Percentiles rank a stretch among this genome's conserved stretches.
Evolutionary conservation across 2,329 filamentous ascomycete genomes (phyloP).

Genomic region (Thielaviopsis cerberus): DNA sequence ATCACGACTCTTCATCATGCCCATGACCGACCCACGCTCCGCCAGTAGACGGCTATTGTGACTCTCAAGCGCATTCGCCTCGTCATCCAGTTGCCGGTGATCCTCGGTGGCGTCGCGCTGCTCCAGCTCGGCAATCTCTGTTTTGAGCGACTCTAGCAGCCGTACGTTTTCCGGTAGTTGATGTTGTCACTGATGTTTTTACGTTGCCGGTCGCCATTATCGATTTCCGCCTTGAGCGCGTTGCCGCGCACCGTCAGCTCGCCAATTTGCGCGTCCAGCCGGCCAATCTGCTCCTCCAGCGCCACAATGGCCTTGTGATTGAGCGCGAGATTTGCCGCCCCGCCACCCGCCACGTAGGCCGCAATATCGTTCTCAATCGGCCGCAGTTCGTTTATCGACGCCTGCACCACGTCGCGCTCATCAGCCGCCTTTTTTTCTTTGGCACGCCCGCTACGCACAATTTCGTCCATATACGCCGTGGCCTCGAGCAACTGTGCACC

Average conservation of each 20-base stretch:
- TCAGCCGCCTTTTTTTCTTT: slow-evolving; percentile 56
- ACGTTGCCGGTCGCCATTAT: slow-evolving; percentile 65
- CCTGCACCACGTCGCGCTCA: slow-evolving; percentile 51
- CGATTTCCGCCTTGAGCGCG: slow-evolving; percentile 56
- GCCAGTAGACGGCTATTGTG: slow-evolving; percentile 52
- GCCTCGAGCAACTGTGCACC: slow-evolving; percentile 60
- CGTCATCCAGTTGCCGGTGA: slow-evolving; percentile 51
- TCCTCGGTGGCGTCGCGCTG: slow-evolving; percentile 67
- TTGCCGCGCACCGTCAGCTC: slow-evolving; percentile 54
- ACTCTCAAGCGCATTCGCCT: slow-evolving; percentile 49
- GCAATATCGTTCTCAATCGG: slow-evolving; percentile 61
- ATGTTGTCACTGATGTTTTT: slow-evolving; percentile 80
- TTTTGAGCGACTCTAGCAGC: slow-evolving; percentile 45
- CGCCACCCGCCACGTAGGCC: slow-evolving; percentile 59
- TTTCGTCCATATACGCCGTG: slow-evolving; percentile 58
- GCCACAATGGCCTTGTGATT: slow-evolving; percentile 50
- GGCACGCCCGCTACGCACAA: slow-evolving; percentile 48
- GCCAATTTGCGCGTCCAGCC: slow-evolving; percentile 48
- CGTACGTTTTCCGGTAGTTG: slow-evolving; percentile 57
- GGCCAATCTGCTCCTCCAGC: slow-evolving; percentile 47
- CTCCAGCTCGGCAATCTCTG: slow-evolving; percentile 57
- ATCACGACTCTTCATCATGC: slow-evolving; percentile 68
- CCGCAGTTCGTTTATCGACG: slow-evolving; percentile 59
- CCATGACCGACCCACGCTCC: slow-evolving; percentile 55
- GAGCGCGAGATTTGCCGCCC: slow-evolving; percentile 48